Percentiles rank a stretch among this genome's conserved stretches.
These are phyloP conservation scores for Dendryphion nanum DNA, from an alignment of 2,329 filamentous ascomycete genomes.

Conservation along the genomic window DNA sequence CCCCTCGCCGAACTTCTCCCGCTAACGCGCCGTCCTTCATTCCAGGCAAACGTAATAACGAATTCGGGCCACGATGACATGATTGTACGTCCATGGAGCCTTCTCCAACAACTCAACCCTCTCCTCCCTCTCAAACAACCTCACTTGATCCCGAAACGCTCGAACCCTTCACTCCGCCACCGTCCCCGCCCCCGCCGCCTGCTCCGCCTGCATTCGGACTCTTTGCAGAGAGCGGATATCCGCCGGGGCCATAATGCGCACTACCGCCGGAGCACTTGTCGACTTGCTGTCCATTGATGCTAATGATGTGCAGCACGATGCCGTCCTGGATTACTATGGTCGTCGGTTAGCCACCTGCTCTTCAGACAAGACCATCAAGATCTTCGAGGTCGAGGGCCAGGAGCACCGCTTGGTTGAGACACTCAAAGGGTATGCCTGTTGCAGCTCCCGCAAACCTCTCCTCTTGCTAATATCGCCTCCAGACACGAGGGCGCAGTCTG, in stretches of 20 bases:
- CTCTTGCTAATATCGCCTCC: slow-evolving; percentile 15
- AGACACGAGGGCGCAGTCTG: slow-evolving; percentile 97
- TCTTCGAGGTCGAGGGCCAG: slow-evolving; percentile 96
- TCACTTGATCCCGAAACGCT: too few species aligned
- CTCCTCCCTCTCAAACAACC: not conserved
- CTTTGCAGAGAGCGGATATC: not conserved
- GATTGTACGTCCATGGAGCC: slow-evolving; percentile 72
- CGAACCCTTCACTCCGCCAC: not conserved
- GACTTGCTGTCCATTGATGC: slow-evolving; percentile 30
- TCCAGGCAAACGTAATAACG: slow-evolving; percentile 73
- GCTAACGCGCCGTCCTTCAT: slow-evolving; percentile 28
- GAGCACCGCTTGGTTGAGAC: slow-evolving; percentile 88
- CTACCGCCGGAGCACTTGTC: too few species aligned
- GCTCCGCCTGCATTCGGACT: not conserved
- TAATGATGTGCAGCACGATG: slow-evolving; percentile 73
- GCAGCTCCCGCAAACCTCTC: not conserved
- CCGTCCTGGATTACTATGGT: slow-evolving; percentile 97
- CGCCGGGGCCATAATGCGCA: too few species aligned
- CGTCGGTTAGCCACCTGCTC: slow-evolving; percentile 94
- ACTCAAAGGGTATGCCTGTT: slow-evolving; percentile 76
- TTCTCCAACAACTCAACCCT: slow-evolving; percentile 1
- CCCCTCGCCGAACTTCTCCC: too few species aligned
- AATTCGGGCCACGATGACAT: slow-evolving; percentile 96
- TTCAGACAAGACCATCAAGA: slow-evolving; percentile 98
- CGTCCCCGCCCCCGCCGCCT: not conserved